Conservation (phyloP, 2,329 filamentous ascomycete genomes). For the Cordyceps tenuipes region DNA sequence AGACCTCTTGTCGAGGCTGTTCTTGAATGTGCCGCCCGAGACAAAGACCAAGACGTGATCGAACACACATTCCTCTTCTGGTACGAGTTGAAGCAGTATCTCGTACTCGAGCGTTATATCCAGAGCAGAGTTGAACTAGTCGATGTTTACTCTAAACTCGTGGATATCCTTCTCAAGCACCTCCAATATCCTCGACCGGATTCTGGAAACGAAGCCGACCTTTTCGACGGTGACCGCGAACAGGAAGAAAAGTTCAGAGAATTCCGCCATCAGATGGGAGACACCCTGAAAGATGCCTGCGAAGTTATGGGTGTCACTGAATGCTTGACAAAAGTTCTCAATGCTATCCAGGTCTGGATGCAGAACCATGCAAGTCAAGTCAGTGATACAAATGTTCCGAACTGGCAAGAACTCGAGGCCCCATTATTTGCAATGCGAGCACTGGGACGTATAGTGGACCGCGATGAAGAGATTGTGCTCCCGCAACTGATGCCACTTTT, state of each 20-base stretch:
- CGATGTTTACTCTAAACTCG: constrained; percentile 78
- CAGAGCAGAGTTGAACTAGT: constrained; percentile 68
- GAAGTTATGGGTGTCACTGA: constrained; percentile 91
- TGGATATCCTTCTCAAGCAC: constrained; percentile 87
- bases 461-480: constrained; percentile 77
- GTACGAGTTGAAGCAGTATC: constrained; percentile 96
- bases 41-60: constrained; percentile 84
- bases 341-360: constrained; percentile 83
- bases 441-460: constrained; percentile 92
- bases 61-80: constrained; percentile 94
- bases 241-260: constrained; percentile 95
- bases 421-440: constrained; percentile 92
- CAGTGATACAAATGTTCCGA: constrained; percentile 65
- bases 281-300: constrained; percentile 94
- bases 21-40: constrained; percentile 81
- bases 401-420: constrained; percentile 95
- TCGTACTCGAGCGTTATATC: constrained; percentile 84
- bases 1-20: constrained; percentile 79
- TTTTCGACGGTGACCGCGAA: constrained; percentile 93
- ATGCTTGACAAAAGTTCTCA: constrained; percentile 81
- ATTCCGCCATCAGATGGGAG: constrained; percentile 94
- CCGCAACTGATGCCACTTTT: constrained; percentile 88
- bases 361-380: constrained; percentile 70
- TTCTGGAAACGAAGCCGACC: constrained; percentile 63
- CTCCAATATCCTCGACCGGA: constrained; percentile 79